Percentiles rank a stretch among this genome's conserved stretches.
Evolutionary conservation across 148 eudicot genomes (phyloP).

Genomic region (Polygonum aviculare): DNA sequence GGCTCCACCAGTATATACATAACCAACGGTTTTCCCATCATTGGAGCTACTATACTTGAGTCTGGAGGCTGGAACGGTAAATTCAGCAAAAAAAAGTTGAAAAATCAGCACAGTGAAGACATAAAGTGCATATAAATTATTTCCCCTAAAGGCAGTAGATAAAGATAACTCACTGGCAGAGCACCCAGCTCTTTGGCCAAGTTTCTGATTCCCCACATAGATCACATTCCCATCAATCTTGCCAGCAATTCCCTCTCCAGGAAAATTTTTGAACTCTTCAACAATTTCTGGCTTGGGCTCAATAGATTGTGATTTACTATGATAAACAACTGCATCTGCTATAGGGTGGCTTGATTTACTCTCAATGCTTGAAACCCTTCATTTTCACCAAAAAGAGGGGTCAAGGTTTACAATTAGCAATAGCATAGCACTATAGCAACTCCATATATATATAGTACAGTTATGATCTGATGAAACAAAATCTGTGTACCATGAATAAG

Average conservation of each 20-base stretch:
- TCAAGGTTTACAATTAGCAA: too few relatives aligned
- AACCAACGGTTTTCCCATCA: conserved; percentile 59
- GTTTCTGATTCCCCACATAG: conserved; percentile 32
- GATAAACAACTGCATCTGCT: conserved; percentile 35
- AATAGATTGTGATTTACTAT: conserved; percentile 19
- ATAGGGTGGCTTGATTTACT: conserved; percentile 51
- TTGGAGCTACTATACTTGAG: conserved; percentile 22
- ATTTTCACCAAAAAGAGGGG: neutral
- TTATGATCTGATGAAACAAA: too few relatives aligned
- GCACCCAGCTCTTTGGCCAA: conserved; percentile 34
- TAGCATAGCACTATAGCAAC: neutral
- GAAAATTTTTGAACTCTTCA: conserved; percentile 29
- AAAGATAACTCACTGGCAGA: conserved; percentile 14
- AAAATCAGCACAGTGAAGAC: neutral
- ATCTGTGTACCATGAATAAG: too few relatives aligned
- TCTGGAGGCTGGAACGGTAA: conserved; percentile 28
- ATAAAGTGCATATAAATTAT: neutral
- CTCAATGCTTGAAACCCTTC: conserved; percentile 53
- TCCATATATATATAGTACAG: neutral
- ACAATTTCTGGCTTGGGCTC: conserved; percentile 36
- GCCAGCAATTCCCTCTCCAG: conserved; percentile 45
- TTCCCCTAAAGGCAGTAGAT: neutral
- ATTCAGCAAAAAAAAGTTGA: neutral
- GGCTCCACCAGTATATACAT: conserved; percentile 43
- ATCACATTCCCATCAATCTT: conserved; percentile 34